These are phyloP conservation scores for Sugiyamaella paludigena DNA, from an alignment of 1,139 yeast genomes.

Conservation along the genomic window DNA sequence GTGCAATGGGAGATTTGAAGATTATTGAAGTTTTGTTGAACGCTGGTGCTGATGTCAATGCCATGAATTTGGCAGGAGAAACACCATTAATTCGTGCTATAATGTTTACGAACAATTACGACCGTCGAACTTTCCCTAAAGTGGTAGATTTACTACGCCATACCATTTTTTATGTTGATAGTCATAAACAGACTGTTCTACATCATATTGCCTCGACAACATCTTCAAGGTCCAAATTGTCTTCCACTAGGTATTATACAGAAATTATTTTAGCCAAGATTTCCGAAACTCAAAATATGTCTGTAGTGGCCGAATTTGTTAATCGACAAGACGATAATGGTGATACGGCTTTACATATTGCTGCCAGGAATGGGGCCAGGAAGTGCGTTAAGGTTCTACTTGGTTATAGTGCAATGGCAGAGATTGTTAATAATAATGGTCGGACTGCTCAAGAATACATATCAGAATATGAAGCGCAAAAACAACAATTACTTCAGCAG, in stretches of 20 bases:
- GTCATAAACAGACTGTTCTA: constrained; percentile 58
- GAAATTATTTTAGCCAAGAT: constrained; percentile 73
- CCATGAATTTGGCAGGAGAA: constrained; percentile 72
- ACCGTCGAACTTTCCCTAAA: constrained; percentile 68
- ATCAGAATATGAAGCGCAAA: constrained; percentile 43
- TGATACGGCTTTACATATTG: constrained; percentile 82
- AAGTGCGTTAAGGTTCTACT: constrained; percentile 71
- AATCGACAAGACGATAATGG: constrained; percentile 82
- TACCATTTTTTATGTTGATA: constrained; percentile 64
- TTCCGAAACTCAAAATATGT: constrained; percentile 55
- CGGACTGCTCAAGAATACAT: constrained; percentile 73
- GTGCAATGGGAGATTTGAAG: constrained; percentile 80
- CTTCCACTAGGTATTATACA: constrained; percentile 77
- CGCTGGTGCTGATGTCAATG: constrained; percentile 73
- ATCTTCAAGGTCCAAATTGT: constrained; percentile 56
- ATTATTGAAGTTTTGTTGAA: constrained; percentile 68
- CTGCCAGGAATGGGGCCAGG: constrained; percentile 71
- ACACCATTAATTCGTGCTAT: constrained; percentile 82
- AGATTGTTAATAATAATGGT: constrained; percentile 68
- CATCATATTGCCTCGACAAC: constrained; percentile 79
- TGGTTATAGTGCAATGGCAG: constrained; percentile 68
- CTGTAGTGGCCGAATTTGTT: constrained; percentile 52
- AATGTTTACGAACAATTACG: constrained; percentile 84
- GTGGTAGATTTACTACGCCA: constrained; percentile 68
- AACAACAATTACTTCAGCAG: constrained; percentile 17